Evolutionary conservation across 2,329 filamentous ascomycete species (phyloP), one percentile per base, ranked within the genome.

Genomic region (Calonectria pauciramosa): DNA sequence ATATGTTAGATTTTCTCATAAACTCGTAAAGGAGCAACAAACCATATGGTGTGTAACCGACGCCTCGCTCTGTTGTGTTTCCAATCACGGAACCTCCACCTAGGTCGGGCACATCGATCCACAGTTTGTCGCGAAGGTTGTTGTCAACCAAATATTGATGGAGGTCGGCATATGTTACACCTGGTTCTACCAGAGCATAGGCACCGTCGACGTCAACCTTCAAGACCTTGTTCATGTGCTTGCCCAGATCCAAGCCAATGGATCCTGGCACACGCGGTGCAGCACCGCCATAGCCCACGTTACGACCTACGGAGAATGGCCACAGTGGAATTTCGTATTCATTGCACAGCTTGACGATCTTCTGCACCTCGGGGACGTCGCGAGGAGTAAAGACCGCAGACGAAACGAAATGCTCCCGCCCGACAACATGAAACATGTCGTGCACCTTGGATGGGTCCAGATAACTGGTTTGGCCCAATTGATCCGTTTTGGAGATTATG

Each of bases 391-490:
- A 30, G 8, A 76, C 47, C 1, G 78, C 78, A 0, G 78, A 79
- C 3, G 76, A 73, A 0, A 80, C 38, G 23, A 80, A 80, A 38
- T 77, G 64, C 4, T 76, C 52, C 4, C 70, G 73, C 1, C 66
- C 74, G 4, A 76, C 71, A 11, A 80, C 67, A 20, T 77, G 70
- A 18, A 75, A 78, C 75, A 78, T 80, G 36, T 79, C 75, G 10
- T 80, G 78, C 2, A 71, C 66, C 6, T 80, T 77, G 54, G 73
- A 74, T 6, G 59, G 78, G 28, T 80, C 75, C 2, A 71, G 71
- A 20, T 80, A 80, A 23, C 77, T 56, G 1, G 65, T 9, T 3
- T 80, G 76, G 34, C 47, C 44, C 1, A 75, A 20, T 16, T 80
- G 73, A 1, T 38, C 59, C 5, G 20, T 28, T 0, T 49, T 65